Evolutionary conservation across 2,329 filamentous ascomycete species (phyloP).

Genomic region (Neofusicoccum umdonicola): DNA sequence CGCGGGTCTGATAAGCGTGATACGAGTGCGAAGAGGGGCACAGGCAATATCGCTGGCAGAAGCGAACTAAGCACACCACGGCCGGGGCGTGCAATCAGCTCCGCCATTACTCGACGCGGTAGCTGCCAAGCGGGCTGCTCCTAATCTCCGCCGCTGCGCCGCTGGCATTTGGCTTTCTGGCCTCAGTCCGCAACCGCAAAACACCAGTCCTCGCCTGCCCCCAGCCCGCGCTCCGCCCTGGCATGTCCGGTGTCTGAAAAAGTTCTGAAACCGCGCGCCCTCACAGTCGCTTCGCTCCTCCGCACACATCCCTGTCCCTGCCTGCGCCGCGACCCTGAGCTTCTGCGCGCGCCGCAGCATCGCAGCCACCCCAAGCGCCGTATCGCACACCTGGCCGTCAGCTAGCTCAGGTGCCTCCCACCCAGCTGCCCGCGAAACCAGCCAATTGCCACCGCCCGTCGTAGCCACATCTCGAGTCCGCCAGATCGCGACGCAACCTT

Average conservation of each 20-base stretch:
- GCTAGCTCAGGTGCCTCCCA: neutral
- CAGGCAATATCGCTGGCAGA: neutral
- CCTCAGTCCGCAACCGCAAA: neutral
- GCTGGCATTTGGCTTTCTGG: neutral
- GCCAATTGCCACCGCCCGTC: neutral
- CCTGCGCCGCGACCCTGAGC: neutral
- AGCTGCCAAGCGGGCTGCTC: constrained; percentile 10
- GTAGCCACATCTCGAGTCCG: neutral
- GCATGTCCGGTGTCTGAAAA: constrained; percentile 1
- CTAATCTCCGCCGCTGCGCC: constrained; percentile 6
- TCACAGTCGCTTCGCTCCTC: constrained; percentile 8
- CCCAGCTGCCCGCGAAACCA: neutral
- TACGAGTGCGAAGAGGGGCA: neutral
- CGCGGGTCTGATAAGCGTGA: neutral
- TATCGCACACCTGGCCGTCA: constrained; percentile 5
- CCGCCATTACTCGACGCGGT: neutral
- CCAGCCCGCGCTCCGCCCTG: constrained; percentile 22
- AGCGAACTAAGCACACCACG: neutral
- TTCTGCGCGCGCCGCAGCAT: neutral
- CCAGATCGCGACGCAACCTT: constrained; percentile 1
- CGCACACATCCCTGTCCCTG: constrained; percentile 11
- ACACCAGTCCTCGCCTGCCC: neutral
- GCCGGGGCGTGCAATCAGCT: neutral
- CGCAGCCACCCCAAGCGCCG: neutral
- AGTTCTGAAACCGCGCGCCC: constrained; percentile 6